Conservation (phyloP, 2,329 filamentous ascomycete genomes). For the Beauveria sp. region DNA sequence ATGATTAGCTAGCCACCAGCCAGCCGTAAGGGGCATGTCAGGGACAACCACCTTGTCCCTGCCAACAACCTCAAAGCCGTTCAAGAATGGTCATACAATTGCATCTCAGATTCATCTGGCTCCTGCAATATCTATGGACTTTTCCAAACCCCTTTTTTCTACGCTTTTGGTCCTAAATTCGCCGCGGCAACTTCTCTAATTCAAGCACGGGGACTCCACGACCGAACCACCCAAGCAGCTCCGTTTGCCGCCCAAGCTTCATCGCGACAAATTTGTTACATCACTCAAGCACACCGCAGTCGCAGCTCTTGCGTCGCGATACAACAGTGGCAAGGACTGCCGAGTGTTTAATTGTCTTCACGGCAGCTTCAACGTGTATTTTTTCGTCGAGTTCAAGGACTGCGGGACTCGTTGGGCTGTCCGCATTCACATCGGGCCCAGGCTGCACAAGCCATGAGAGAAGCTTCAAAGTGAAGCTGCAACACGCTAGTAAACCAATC, state of each 20-base stretch:
- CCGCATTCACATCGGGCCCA: background rate
- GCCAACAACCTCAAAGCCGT: background rate
- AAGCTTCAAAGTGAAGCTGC: background rate
- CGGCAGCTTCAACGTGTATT: background rate
- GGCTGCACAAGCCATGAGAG: background rate
- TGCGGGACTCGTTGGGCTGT: background rate
- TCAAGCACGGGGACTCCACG: background rate
- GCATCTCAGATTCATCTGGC: background rate
- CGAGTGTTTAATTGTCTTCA: background rate
- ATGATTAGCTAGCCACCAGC: too few species aligned
- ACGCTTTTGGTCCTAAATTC: background rate
- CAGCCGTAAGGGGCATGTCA: too few species aligned
- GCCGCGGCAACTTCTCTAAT: background rate
- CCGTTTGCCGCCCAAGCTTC: background rate
- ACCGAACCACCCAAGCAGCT: background rate
- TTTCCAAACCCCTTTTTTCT: background rate
- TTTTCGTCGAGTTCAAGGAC: background rate
- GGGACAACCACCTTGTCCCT: background rate
- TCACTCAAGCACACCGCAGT: background rate
- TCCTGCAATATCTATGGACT: background rate
- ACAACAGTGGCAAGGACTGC: too few species aligned
- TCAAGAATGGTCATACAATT: background rate
- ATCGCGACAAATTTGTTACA: background rate
- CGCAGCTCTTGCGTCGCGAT: background rate
- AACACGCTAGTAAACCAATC: background rate